phyloP scores from a whole-genome alignment of 1,284 basidiomycete species.

The Wolfiporia cocos region DNA sequence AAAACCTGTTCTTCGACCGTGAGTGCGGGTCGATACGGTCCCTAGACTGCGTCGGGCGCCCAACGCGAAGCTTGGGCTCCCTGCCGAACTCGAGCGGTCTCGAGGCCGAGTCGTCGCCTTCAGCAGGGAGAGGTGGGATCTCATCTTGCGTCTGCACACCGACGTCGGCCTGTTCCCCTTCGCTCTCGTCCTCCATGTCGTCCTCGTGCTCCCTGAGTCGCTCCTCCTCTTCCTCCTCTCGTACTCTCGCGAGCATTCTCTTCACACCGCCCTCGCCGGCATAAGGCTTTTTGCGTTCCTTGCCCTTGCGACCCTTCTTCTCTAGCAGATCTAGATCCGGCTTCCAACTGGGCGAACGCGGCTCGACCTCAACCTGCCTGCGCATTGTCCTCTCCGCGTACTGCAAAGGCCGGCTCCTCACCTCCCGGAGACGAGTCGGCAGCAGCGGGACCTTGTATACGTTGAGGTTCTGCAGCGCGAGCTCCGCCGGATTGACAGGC shows the following conservation, averaged over 20 bases:
- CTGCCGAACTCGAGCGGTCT: too few species aligned
- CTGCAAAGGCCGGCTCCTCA: slow-evolving; percentile 49
- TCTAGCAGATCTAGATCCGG: slow-evolving; percentile 31
- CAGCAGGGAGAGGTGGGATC: slow-evolving; percentile 20
- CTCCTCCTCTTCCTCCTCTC: slow-evolving; percentile 30
- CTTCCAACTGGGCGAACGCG: slow-evolving; percentile 48
- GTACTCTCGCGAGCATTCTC: slow-evolving; percentile 56
- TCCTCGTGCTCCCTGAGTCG: slow-evolving; percentile 31
- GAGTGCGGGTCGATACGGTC: slow-evolving; percentile 47
- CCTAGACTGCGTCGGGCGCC: slow-evolving; percentile 46
- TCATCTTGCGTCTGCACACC: slow-evolving; percentile 23
- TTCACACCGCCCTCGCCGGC: slow-evolving; percentile 70
- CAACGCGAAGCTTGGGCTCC: too few species aligned
- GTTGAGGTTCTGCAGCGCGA: slow-evolving; percentile 62
- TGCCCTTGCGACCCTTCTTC: slow-evolving; percentile 26
- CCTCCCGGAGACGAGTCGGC: slow-evolving; percentile 56
- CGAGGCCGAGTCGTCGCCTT: slow-evolving; percentile 4
- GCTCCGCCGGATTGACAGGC: slow-evolving; percentile 48
- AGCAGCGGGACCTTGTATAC: slow-evolving; percentile 71
- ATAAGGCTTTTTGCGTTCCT: slow-evolving; percentile 46
- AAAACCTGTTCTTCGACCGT: slow-evolving; percentile 46
- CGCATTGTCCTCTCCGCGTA: slow-evolving; percentile 54
- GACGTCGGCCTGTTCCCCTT: slow-evolving; percentile 25
- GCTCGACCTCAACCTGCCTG: too few species aligned
- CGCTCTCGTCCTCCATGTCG: slow-evolving; percentile 22